Evolutionary conservation across 2,329 filamentous ascomycete species (phyloP), one percentile per base, ranked within the genome.

Genomic region (Clarireedia paspali): DNA sequence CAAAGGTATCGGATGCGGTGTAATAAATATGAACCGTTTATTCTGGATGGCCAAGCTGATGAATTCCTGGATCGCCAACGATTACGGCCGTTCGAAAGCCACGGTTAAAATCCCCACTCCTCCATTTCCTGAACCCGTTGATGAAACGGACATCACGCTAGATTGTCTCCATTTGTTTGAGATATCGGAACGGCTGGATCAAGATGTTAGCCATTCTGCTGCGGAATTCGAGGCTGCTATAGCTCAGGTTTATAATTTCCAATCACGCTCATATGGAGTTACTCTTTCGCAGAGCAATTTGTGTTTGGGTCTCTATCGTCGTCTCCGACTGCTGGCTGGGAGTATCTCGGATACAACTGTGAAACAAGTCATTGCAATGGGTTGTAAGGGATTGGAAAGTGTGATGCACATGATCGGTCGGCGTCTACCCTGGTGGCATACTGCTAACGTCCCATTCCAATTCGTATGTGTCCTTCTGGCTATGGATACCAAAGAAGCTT

Each of bases 401-500:
- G 59, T 55, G 0, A 60, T 46, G 23, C 59, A 53, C 30, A 57
- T 66, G 23, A 47, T 40, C 6, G 57, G 12, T 4, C 47, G 51
- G 51, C 39, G 46, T 2, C 56, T 62, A 6, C 58, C 58, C 9
- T 66, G 63, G 64, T 66, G 63, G 62, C 61, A 61, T 49, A 44
- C 64, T 5, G 56, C 62, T 9, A 50, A 59, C 12, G 57, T 56
- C 1, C 60, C 63, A 5, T 64, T 64, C 26, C 63, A 64, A 24
- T 55, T 59, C 26, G 48, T 63, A 7, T 64, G 62, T 26, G 56
- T 66, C 9, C 57, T 66, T 3, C 52, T 65, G 1, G 57, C 57
- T 17, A 52, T 65, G 12, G 55, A 48, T 12, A 64, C 60, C 2
- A 30, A 56, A 4, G 60, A 62, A 20, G 62, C 60, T 26, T 40